Evolutionary conservation across 495 filamentous ascomycete species (phyloP).

Genomic region (Talaromyces liani): DNA sequence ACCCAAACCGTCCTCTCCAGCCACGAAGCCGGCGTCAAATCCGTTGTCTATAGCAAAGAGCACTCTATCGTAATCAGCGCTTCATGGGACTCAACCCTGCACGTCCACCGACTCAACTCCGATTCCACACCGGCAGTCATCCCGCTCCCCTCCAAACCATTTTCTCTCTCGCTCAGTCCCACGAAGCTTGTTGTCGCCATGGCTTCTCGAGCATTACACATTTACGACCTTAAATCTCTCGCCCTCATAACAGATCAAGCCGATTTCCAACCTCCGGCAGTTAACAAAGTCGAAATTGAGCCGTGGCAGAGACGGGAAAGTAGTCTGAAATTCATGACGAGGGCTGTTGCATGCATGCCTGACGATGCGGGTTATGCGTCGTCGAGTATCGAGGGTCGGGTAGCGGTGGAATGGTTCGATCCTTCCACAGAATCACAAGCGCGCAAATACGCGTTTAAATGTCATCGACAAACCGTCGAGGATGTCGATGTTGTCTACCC

Average conservation of each 20-base stretch:
- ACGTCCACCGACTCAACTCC: constrained; percentile 60
- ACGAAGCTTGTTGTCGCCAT: constrained; percentile 90
- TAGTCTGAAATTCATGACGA: constrained; percentile 89
- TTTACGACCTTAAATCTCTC: constrained; percentile 79
- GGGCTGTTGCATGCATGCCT: constrained; percentile 93
- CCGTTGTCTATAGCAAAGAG: constrained; percentile 70
- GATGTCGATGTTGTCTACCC: constrained; percentile 87
- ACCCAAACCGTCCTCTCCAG: constrained; percentile 68
- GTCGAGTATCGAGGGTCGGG: constrained; percentile 82
- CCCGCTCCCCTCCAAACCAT: constrained; percentile 72
- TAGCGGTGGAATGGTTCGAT: constrained; percentile 97
- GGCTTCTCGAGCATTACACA: constrained; percentile 83
- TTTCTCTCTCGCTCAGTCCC: constrained; percentile 72
- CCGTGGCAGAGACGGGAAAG: constrained; percentile 90
- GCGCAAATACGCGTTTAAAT: constrained; percentile 97
- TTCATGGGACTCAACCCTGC: constrained; percentile 88
- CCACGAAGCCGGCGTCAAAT: constrained; percentile 71
- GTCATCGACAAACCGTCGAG: constrained; percentile 70
- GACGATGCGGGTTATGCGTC: constrained; percentile 87
- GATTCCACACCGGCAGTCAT: constrained; percentile 48
- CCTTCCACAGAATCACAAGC: constrained; percentile 74
- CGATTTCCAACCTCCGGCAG: constrained; percentile 20
- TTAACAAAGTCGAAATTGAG: constrained; percentile 48
- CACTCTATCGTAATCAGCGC: constrained; percentile 76
- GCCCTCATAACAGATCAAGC: constrained; percentile 44